Evolutionary conservation across 768 basidiomycete genomes (phyloP), one percentile per base, ranked within the genome.

Genomic region (Trametes coccinea): DNA sequence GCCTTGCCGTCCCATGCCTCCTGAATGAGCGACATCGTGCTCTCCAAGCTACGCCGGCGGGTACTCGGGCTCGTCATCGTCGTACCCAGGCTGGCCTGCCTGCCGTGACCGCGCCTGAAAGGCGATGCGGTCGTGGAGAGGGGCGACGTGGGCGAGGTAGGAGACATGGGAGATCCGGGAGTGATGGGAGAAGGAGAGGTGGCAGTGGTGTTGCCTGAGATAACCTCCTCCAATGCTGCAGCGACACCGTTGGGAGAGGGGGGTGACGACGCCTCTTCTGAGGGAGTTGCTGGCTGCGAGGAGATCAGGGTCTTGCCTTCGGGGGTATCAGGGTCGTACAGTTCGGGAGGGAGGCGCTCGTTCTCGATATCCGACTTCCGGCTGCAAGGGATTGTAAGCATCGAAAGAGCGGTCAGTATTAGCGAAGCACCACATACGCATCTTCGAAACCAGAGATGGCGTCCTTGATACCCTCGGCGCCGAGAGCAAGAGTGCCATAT

Each of bases 361-460:
- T 98, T 98, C 77, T 98, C 96, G 66, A 98, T 98, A 79, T 98
- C 97, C 46, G 92, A 93, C 78, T 95, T 95, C 62, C 95, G 93
- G 44, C 94, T 95, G 66, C 43, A 59, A 33, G 17, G 3, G 27
- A 59, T 1, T 11, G 53, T 39, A 29, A 37, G 51, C 53, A 56
- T 45, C 39, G 34, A 55, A 10, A 27, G 34, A n/a, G 45, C 29
- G 13, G 33, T 40, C n/a, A 46, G 40, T 33, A 52, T 31, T 45
- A 50, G 43, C 39, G 7, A 54, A 46, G 45, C 41, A 43, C 11
- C 29, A 89, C 94, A 65, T 78, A 95, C 93, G 97, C 97, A 72
- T 98, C 96, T 14, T 93, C 92, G 74, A 98, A 99, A 61, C 89
- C 89, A 59, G 84, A 87, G 67, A 98, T 98, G 37, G 92, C 89